Conservation (phyloP, 768 basidiomycete genomes). For the Psilocybe azurescens region DNA sequence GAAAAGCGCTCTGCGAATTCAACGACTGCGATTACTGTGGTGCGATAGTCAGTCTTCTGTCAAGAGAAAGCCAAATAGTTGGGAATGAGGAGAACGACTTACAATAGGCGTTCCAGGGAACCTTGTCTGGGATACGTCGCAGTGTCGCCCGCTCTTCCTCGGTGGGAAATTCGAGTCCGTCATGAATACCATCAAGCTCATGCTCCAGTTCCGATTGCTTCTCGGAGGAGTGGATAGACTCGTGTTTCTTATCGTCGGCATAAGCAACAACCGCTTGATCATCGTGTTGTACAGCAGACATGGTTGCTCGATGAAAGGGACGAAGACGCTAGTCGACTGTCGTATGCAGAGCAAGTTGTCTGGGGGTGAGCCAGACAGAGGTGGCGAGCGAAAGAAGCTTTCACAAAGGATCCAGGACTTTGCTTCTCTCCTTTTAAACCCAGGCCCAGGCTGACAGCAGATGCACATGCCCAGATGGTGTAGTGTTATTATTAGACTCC, state of each 20-base stretch:
- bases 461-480: slow-evolving; percentile 12
- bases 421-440: slow-evolving; percentile 14
- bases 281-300: slow-evolving; percentile 28
- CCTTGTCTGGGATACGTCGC: slow-evolving; percentile 60
- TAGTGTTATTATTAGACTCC: slow-evolving; percentile 9
- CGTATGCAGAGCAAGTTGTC: slow-evolving; percentile 1
- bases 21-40: slow-evolving; percentile 64
- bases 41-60: background rate
- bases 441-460: slow-evolving; percentile 6
- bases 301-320: slow-evolving; percentile 12
- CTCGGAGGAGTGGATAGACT: slow-evolving; percentile 17
- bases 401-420: background rate
- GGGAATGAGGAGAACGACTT: slow-evolving; percentile 21
- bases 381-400: slow-evolving; percentile 18
- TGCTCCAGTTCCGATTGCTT: slow-evolving; percentile 20
- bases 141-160: slow-evolving; percentile 63
- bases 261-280: slow-evolving; percentile 18
- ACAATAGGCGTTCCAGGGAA: slow-evolving; percentile 67
- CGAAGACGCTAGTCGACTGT: background rate
- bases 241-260: slow-evolving; percentile 23
- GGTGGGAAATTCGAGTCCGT: slow-evolving; percentile 67
- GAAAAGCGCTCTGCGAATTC: slow-evolving; percentile 82
- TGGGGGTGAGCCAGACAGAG: background rate
- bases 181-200: slow-evolving; percentile 42
- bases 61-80: background rate